These are phyloP conservation scores for Suillus sp. DNA, from an alignment of 768 basidiomycete species.

Conservation along the genomic window DNA sequence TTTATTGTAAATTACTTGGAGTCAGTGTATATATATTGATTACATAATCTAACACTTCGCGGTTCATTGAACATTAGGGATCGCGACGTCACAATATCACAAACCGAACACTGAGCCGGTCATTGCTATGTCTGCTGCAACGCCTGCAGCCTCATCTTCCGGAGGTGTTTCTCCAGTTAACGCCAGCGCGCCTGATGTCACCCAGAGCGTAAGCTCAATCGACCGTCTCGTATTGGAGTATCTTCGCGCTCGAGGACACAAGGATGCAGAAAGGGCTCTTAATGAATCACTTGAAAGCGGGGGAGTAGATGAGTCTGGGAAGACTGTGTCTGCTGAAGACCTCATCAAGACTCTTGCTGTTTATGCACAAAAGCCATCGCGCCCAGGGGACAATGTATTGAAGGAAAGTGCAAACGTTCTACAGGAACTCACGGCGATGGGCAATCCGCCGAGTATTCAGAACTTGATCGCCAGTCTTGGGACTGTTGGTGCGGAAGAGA, in stretches of 20 bases:
- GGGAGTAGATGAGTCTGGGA: slow-evolving; percentile 37
- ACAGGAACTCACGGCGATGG: slow-evolving; percentile 68
- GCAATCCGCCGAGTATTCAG: slow-evolving; percentile 72
- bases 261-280: slow-evolving; percentile 44
- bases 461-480: slow-evolving; percentile 76
- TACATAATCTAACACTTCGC: neutral
- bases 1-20: neutral
- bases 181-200: slow-evolving; percentile 28
- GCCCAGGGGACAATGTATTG: slow-evolving; percentile 68
- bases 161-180: slow-evolving; percentile 35
- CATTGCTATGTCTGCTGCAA: slow-evolving; percentile 32
- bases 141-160: slow-evolving; percentile 39
- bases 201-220: slow-evolving; percentile 23
- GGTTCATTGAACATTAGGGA: neutral
- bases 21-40: neutral
- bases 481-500: slow-evolving; percentile 80
- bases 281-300: slow-evolving; percentile 40
- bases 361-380: slow-evolving; percentile 67
- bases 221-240: slow-evolving; percentile 52
- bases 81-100: neutral
- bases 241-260: slow-evolving; percentile 48
- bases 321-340: slow-evolving; percentile 49
- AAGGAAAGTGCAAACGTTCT: slow-evolving; percentile 67
- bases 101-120: neutral
- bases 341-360: slow-evolving; percentile 61